Base-by-base conservation (phyloP, 2,329 filamentous ascomycete genomes). In the Ceratocystis papillata region DNA sequence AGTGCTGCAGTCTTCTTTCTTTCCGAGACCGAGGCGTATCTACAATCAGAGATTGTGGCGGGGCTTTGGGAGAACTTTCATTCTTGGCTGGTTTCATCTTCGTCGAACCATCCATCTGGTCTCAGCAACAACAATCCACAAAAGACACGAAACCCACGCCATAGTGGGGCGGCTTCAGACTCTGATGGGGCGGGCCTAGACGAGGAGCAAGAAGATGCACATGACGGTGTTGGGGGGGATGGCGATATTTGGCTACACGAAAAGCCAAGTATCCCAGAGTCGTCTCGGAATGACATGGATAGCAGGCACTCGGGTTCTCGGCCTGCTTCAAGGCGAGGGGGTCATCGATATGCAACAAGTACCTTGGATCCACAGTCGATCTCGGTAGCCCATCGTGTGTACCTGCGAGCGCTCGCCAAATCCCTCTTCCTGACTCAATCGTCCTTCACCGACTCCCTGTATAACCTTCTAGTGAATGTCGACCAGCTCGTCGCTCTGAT, bases 1-100 rank as follows among this genome's bases (percentile, higher is more conserved):
- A 91, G 89, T 72, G 89, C 91, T 1, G 87, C 90, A 1, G 83
- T 96, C 3, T 96, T 96, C 76, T 88, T 97, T 70, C 79, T 97
- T 2, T 90, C 89, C 0, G 92, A 96, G 73, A 87, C 90, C 15
- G 88, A 93, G 70, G 85, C 85, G 2, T 97, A 96, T 71, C 85
- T 97, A 57, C 93, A 96, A 74, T 90, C 89, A 0, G 91, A 96
- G 72, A 87, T 97, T 5, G 87, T 96, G 15, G 84, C 86, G 68
- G 86, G 86, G 41, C 86, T 90, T 1, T 96, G 91, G 84, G 82
- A 87, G 17, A 85, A 88, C 63, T 92, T 97, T 70, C 83, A 88
- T 64, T 74, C 76, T 15, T 96, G 92, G 90, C 78, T 96, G 20
- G 79, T 79, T 33, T 78, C 79, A 33, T 78, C 79, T 10, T 77